Base-by-base conservation (phyloP, 2,329 filamentous ascomycete species). In the Blastomyces percursus region DNA sequence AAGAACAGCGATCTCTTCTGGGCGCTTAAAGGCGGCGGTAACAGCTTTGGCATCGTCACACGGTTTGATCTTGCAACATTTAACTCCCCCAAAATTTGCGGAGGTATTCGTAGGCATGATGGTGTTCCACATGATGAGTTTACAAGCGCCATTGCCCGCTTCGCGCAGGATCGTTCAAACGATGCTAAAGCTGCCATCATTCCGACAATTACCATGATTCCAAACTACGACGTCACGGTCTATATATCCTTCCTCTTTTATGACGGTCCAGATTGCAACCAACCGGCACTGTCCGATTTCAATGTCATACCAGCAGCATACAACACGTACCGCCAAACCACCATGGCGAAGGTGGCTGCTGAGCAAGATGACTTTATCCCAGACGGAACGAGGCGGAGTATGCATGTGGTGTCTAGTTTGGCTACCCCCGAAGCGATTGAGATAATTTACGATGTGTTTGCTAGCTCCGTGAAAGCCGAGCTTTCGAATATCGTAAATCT, bases 21-120 rank as follows among this genome's bases (percentile, higher is more conserved):
- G 72, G 71, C 73, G 0, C 63, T 76, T 9, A 74, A 74, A 52
- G 73, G 73, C 2, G 73, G 71, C 4, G 73, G 67, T 9, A 74
- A 72, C 56, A 71, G 69, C 48, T 75, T 71, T 55, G 73, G 71
- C 2, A 67, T 75, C 19, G 71, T 76, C 11, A 75, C 72, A 0
- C 65, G 69, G 19, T 75, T 75, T 32, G 62, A 62, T 1, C 61
- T 63, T 19, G 42, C 1, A 2, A 51, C 58, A 4, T 60, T 35
- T 38, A 11, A 35, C 32, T 60, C 58, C 3, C 58, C 44, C 58
- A 50, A 27, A 30, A 24, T 51, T 27, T 62, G 60, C 38, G 60
- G 38, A 19, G 60, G 52, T 6, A 16, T 59, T 30, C 16, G 48
- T 19, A 3, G 24, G 2, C 57, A 48, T 32, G 19, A 55, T 4